A percentile compares a stretch with the other conserved stretches of the same genome.
Evolutionary conservation across 2,329 filamentous ascomycete species (phyloP).

Genomic region (Fragosphaeria purpurea): DNA sequence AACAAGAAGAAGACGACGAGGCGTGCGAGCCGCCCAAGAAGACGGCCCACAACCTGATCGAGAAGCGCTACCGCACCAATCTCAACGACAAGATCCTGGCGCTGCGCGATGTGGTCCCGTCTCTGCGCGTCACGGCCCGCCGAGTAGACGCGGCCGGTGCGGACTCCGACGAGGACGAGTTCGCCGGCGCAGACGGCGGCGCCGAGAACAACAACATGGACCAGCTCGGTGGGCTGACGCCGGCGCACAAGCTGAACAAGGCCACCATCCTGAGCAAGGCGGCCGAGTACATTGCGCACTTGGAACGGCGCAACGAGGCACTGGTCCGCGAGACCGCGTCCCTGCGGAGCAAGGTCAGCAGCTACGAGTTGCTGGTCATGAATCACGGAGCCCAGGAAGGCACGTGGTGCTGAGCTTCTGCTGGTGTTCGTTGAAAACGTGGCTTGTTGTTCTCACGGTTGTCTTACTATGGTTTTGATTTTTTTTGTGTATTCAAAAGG

Average conservation of each 20-base stretch:
- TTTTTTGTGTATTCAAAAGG: background rate
- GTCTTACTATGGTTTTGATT: background rate
- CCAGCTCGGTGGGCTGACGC: constrained; percentile 26
- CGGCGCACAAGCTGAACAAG: constrained; percentile 34
- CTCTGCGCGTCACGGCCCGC: constrained; percentile 36
- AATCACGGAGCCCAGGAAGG: constrained; percentile 12
- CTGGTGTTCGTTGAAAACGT: no score
- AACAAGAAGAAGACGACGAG: background rate
- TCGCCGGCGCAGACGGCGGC: constrained; percentile 23
- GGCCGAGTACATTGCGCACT: constrained; percentile 26
- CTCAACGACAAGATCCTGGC: constrained; percentile 76
- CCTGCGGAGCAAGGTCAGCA: constrained; percentile 26
- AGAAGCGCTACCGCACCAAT: constrained; percentile 76
- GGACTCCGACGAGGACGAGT: constrained; percentile 29
- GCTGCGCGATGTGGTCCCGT: constrained; percentile 57
- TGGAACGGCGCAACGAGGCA: constrained; percentile 25
- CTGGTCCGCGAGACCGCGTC: constrained; percentile 35
- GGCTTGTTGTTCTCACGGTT: no score
- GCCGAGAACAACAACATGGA: constrained; percentile 31
- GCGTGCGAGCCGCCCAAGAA: constrained; percentile 45
- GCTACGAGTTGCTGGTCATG: constrained; percentile 23
- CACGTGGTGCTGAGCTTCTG: constrained; percentile 13
- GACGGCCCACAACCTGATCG: constrained; percentile 76
- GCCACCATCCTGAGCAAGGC: constrained; percentile 32
- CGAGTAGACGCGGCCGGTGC: constrained; percentile 25